Conservation (phyloP, 495 filamentous ascomycete species). For the Penicillium subrubescens region DNA sequence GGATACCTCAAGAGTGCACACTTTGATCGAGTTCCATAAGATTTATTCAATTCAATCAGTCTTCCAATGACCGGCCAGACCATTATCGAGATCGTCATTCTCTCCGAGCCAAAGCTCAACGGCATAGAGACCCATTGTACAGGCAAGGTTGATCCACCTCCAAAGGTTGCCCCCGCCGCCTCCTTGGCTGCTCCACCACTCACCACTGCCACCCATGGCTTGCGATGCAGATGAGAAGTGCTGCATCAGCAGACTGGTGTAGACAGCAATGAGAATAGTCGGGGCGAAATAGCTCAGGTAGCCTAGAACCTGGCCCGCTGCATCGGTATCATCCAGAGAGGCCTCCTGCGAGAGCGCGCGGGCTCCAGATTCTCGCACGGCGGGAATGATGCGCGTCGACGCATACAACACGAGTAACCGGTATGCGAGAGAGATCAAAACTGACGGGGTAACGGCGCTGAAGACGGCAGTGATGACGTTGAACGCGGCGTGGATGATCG, state of each 20-base stretch:
- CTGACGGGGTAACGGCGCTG: slow-evolving; percentile 89
- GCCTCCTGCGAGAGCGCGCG: slow-evolving; percentile 80
- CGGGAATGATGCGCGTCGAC: slow-evolving; percentile 93
- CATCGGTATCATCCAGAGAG: slow-evolving; percentile 81
- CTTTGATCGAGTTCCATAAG: not conserved
- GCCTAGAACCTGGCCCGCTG: slow-evolving; percentile 73
- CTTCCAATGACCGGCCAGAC: slow-evolving; percentile 84
- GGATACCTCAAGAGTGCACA: not conserved
- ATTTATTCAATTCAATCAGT: slow-evolving; percentile 64
- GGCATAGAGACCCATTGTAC: slow-evolving; percentile 85
- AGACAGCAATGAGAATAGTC: slow-evolving; percentile 88
- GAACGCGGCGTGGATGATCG: slow-evolving; percentile 79
- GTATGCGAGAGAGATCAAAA: slow-evolving; percentile 91
- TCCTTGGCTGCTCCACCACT: slow-evolving; percentile 84
- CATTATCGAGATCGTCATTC: slow-evolving; percentile 67
- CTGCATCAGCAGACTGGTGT: slow-evolving; percentile 95
- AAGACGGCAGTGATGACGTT: slow-evolving; percentile 87
- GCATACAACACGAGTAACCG: slow-evolving; percentile 93
- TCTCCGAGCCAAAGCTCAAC: slow-evolving; percentile 84
- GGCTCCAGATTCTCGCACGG: slow-evolving; percentile 82
- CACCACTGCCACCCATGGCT: slow-evolving; percentile 61
- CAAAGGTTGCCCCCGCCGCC: slow-evolving; percentile 82
- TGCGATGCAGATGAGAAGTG: slow-evolving; percentile 78
- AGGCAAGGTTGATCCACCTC: slow-evolving; percentile 89
- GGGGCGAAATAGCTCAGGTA: slow-evolving; percentile 91